Evolutionary conservation across 768 basidiomycete genomes (phyloP), one percentile per base, ranked within the genome.

Genomic region (Boletus edulis): DNA sequence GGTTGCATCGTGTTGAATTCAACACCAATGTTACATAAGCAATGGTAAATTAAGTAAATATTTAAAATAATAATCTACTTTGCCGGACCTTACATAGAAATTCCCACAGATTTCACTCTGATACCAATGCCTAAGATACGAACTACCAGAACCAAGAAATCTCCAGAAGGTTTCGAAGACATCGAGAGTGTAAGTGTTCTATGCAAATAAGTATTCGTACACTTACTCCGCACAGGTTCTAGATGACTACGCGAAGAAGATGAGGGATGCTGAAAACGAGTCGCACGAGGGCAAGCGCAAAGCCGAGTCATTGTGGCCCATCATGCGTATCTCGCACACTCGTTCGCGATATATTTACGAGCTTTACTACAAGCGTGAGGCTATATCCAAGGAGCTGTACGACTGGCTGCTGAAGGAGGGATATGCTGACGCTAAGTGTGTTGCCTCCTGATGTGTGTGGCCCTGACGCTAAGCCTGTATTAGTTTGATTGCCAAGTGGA

Each of bases 211-310:
- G 12, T 32, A 15, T 51, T 35, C 4, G 47, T 34, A 40, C 9
- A 49, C 54, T 65, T n/a, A 69, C 24, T 15, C 22, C 10, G 35
- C 22, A 24, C 58, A 96, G 89, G 87, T 98, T 63, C 87, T 98
- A 61, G 97, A 98, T 62, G 97, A 98, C 74, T 99, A 98, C 71
- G 91, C 92, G 42, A 92, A 94, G 78, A 98, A 97, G 78, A 99
- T 99, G 97, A 80, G 97, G 51, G 97, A 99, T 73, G 97, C 91
- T 2, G 97, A 99, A 79, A 97, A 95, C 67, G 97, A 99, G 75
- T 86, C 88, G 2, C 97, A 99, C 70, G 97, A 99, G 71, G 97
- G 97, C 59, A 98, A 99, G 72, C 91, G 94, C 70, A 94, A 90
- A 73, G 83, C 87, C 24, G 93, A 94, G 74, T 89, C 89, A 6